phyloP scores from a whole-genome alignment of 78 protist genomes.

The Cavenderia fasciculata region DNA sequence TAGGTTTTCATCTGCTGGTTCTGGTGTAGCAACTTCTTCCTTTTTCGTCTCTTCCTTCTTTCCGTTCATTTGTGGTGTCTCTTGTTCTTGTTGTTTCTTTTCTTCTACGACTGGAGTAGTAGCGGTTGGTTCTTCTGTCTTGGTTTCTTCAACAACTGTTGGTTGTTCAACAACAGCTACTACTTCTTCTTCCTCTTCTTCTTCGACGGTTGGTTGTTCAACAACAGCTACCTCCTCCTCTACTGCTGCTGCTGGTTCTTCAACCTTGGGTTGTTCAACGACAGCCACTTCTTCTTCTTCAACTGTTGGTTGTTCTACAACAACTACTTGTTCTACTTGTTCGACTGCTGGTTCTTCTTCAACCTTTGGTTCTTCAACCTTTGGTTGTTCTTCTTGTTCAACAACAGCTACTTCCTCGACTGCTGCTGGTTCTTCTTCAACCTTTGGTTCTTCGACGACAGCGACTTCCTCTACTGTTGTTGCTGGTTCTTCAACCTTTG shows the following conservation, averaged over 20 bases:
- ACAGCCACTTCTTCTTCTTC: background rate
- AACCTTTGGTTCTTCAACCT: conserved; percentile 5
- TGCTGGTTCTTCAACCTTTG: background rate
- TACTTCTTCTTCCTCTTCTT: background rate
- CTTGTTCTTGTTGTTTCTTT: conserved; percentile 11
- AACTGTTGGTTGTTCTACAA: background rate
- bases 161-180: background rate
- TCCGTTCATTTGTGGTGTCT: background rate
- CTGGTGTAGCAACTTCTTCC: conserved; percentile 3
- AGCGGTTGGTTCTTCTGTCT: background rate
- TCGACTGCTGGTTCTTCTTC: conserved; percentile 1
- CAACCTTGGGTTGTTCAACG: conserved; percentile 30
- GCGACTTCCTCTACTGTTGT: background rate
- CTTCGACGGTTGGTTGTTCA: background rate
- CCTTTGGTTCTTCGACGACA: conserved; percentile 5
- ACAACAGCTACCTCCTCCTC: background rate
- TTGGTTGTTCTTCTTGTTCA: background rate
- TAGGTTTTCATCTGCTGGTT: conserved; percentile 37
- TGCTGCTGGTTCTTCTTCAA: background rate
- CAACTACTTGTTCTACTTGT: conserved; percentile 39
- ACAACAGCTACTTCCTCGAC: background rate
- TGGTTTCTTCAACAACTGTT: background rate
- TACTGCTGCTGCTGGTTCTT: conserved; percentile 5
- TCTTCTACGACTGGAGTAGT: background rate
- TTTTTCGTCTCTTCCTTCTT: background rate